phyloP scores from a whole-genome alignment of 176 grass and related monocot genomes.

The Alloteropsis semialata region DNA sequence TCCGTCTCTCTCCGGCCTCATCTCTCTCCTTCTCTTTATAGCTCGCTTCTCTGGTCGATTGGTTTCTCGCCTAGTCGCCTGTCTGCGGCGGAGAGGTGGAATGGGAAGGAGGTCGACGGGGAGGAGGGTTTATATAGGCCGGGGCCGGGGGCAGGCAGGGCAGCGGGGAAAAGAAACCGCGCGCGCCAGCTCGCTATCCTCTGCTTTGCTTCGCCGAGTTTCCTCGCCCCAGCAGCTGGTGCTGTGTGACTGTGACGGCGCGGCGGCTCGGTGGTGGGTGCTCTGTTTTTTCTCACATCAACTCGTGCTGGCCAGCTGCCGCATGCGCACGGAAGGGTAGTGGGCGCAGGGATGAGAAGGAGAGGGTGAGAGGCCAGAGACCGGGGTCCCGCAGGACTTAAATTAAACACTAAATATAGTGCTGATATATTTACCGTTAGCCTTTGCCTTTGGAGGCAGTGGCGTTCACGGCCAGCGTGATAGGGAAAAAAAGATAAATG shows the following conservation, averaged over 20 bases:
- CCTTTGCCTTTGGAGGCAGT: too few species aligned
- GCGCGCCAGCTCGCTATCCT: neutral
- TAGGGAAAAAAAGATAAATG: too few species aligned
- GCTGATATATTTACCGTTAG: too few species aligned
- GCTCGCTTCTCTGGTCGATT: neutral
- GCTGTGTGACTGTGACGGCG: neutral
- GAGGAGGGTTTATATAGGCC: neutral
- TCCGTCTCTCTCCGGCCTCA: conserved; percentile 9
- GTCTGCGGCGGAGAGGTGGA: neutral
- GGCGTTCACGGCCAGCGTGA: too few species aligned
- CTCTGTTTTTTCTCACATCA: neutral
- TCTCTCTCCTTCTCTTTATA: neutral
- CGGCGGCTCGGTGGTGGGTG: neutral
- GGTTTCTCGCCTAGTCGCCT: too few species aligned
- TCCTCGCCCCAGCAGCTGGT: neutral
- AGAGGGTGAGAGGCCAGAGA: too few species aligned
- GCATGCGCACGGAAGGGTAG: neutral
- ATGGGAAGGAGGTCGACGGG: neutral
- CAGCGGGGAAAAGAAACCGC: neutral
- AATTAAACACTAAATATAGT: too few species aligned
- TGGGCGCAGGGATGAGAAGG: too few species aligned
- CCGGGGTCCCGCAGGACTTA: too few species aligned
- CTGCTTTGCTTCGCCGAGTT: neutral
- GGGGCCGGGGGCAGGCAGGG: neutral
- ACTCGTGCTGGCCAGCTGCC: neutral